Percentiles rank a stretch among this genome's conserved stretches.
Conservation (phyloP, 2,329 filamentous ascomycete species). For the Ophiostoma sp. region DNA sequence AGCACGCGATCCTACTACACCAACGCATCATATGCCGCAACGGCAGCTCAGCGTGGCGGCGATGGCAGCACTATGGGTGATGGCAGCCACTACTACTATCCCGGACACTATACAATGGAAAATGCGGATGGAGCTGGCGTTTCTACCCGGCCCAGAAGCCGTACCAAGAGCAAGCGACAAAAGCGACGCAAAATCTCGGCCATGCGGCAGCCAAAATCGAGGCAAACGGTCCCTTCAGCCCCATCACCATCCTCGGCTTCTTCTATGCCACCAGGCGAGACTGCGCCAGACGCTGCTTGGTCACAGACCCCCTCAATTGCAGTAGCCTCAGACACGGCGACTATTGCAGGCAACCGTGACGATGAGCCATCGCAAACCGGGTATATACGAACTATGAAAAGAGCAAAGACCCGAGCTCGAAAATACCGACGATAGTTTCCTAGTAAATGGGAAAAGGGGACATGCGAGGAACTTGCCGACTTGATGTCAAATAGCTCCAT, state of each 20-base stretch:
- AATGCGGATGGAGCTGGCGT: too few relatives aligned
- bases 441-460: not conserved
- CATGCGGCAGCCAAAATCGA: not conserved
- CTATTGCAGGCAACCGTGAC: not conserved
- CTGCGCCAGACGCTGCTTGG: not conserved
- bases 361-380: not conserved
- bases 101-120: not conserved
- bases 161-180: not conserved
- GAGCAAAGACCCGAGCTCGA: not conserved
- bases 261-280: not conserved
- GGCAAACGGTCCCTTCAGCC: not conserved
- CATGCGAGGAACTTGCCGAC: not conserved
- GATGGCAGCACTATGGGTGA: not conserved
- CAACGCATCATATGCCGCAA: not conserved
- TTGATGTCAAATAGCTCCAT: not conserved
- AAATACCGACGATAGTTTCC: not conserved
- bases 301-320: not conserved
- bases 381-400: not conserved
- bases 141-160: not conserved
- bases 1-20: not conserved
- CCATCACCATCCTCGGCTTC: not conserved
- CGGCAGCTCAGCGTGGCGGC: not conserved
- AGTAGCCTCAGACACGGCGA: not conserved
- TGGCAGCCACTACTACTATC: not conserved
- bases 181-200: not conserved